Conservation (phyloP, 2,329 filamentous ascomycete genomes). For the Phaeophleospora eucalypticola region DNA sequence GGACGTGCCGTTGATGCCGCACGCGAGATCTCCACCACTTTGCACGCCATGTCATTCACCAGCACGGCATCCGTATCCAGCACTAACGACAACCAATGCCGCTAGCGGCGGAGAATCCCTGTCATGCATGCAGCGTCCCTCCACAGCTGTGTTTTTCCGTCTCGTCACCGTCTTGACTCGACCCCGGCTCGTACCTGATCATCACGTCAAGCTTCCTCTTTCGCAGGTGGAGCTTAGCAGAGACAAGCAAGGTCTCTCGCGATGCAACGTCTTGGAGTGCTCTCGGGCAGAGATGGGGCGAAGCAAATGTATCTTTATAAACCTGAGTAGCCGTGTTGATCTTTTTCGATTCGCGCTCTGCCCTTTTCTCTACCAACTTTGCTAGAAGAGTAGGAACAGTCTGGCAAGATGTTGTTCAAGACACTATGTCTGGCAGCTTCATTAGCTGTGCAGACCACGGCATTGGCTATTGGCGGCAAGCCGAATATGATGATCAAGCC, state of each 20-base stretch:
- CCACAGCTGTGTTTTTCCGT: background rate
- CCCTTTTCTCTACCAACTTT: background rate
- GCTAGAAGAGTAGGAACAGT: background rate
- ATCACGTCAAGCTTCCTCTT: background rate
- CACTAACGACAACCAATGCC: background rate
- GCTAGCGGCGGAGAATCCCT: background rate
- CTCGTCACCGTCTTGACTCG: background rate
- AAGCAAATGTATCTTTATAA: background rate
- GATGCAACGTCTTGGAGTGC: background rate
- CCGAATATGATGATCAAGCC: conserved; percentile 47
- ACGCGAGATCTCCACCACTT: too few relatives aligned
- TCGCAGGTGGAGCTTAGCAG: background rate
- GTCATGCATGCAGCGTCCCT: background rate
- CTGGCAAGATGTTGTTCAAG: conserved; percentile 23
- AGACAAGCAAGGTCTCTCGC: background rate
- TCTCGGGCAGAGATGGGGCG: background rate
- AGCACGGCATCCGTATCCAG: background rate
- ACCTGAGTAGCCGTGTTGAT: background rate
- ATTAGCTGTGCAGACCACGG: conserved; percentile 28
- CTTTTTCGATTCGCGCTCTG: background rate
- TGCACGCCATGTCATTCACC: too few relatives aligned
- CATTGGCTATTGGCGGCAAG: conserved; percentile 48
- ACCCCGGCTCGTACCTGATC: background rate
- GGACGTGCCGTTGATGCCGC: too few relatives aligned
- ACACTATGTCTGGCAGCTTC: conserved; percentile 24